Percentiles rank a stretch among this genome's conserved stretches.
Evolutionary conservation across 768 basidiomycete genomes (phyloP).

Genomic region (Xerocomellus amylosporus): DNA sequence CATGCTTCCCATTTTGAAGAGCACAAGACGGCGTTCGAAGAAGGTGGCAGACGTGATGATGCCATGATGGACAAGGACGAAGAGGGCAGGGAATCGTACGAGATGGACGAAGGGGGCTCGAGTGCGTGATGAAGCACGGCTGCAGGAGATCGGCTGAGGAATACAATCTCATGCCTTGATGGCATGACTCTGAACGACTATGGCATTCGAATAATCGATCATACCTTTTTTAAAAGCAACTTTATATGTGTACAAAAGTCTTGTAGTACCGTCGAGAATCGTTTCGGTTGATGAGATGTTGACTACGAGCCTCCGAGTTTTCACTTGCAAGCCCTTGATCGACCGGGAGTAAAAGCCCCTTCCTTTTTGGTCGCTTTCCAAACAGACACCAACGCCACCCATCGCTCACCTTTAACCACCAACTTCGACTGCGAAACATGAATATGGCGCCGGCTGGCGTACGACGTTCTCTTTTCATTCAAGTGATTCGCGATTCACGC

Average conservation of each 20-base stretch:
- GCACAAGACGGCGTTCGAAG: conserved; percentile 74
- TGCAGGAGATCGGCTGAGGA: neutral
- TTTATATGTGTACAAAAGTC: neutral
- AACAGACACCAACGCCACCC: too few relatives aligned
- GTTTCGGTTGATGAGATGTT: neutral
- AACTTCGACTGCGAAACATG: neutral
- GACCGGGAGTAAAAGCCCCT: too few relatives aligned
- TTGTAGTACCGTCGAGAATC: neutral
- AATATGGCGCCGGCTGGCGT: neutral
- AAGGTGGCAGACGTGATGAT: conserved; percentile 59
- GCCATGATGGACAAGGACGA: conserved; percentile 32
- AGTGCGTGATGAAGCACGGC: conserved; percentile 3
- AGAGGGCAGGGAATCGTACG: conserved; percentile 2
- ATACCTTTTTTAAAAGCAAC: neutral
- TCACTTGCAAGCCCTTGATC: too few relatives aligned
- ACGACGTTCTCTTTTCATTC: neutral
- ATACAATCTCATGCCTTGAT: neutral
- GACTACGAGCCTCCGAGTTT: too few relatives aligned
- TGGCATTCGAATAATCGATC: neutral
- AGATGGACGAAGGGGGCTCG: neutral
- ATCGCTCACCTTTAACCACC: neutral
- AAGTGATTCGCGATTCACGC: neutral
- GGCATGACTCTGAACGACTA: neutral
- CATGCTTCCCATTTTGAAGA: conserved; percentile 84
- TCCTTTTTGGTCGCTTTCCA: too few relatives aligned